Conservation (phyloP, 2,329 filamentous ascomycete genomes). For the Elsinoe australis region DNA sequence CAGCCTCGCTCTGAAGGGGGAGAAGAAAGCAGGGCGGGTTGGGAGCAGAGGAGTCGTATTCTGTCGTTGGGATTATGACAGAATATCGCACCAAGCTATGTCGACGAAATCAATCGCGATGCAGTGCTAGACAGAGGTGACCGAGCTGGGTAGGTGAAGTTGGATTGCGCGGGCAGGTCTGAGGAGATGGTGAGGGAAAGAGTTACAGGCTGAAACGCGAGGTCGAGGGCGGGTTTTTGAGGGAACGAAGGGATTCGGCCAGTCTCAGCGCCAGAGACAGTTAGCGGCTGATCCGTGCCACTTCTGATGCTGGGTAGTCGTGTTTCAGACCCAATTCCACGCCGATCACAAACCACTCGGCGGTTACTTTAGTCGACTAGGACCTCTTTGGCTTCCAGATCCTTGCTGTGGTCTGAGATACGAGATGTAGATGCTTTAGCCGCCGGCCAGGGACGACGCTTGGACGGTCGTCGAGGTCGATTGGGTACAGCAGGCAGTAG, state of each 20-base stretch:
- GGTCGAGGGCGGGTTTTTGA: slow-evolving; percentile 14
- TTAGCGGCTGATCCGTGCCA: slow-evolving; percentile 8
- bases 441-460: no score
- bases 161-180: neutral
- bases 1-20: slow-evolving; percentile 6
- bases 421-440: no score
- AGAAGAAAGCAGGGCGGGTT: neutral
- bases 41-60: neutral
- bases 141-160: neutral
- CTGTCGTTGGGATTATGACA: no score
- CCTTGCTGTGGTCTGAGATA: no score
- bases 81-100: no score
- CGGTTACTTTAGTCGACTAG: no score
- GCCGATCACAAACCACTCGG: no score
- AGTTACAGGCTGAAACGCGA: slow-evolving; percentile 18
- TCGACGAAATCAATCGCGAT: slow-evolving; percentile 2
- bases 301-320: neutral
- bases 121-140: neutral
- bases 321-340: slow-evolving; percentile 9
- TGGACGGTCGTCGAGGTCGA: no score
- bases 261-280: slow-evolving; percentile 16
- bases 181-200: slow-evolving; percentile 15
- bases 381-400: no score
- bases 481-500: no score
- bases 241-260: neutral